Conservation (phyloP, 768 basidiomycete genomes). For the Suillus subaureus region DNA sequence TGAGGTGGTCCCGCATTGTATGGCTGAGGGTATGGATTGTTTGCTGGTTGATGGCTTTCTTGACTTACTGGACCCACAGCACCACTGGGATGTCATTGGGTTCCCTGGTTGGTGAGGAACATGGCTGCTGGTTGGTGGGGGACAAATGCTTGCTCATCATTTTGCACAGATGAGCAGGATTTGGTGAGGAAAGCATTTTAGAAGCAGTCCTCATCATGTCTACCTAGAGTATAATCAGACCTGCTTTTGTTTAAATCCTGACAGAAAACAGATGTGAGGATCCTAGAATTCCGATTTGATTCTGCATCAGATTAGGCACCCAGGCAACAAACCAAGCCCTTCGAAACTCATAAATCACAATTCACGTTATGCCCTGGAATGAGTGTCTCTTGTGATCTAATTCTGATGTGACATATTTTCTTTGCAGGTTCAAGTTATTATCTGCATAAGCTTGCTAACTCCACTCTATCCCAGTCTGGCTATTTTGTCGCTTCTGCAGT, state of each 20-base stretch:
- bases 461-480: background rate
- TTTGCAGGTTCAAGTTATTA: background rate
- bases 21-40: no score
- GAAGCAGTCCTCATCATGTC: background rate
- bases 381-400: background rate
- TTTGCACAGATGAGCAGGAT: background rate
- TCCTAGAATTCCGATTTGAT: background rate
- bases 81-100: no score
- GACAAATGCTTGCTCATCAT: background rate
- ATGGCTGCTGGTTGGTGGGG: no score
- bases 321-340: background rate
- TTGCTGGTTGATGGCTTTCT: no score
- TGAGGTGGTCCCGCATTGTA: no score
- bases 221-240: background rate
- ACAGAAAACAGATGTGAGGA: background rate
- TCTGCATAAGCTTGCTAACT: background rate
- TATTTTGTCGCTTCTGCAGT: background rate
- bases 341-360: constrained; percentile 12
- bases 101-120: no score
- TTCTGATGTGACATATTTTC: background rate
- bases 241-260: background rate
- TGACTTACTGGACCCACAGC: no score
- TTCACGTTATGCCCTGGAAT: constrained; percentile 21
- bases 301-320: background rate
- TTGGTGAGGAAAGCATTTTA: background rate